Evolutionary conservation across 139 green algal species (phyloP).

Genomic region (Penium margaritaceum): DNA sequence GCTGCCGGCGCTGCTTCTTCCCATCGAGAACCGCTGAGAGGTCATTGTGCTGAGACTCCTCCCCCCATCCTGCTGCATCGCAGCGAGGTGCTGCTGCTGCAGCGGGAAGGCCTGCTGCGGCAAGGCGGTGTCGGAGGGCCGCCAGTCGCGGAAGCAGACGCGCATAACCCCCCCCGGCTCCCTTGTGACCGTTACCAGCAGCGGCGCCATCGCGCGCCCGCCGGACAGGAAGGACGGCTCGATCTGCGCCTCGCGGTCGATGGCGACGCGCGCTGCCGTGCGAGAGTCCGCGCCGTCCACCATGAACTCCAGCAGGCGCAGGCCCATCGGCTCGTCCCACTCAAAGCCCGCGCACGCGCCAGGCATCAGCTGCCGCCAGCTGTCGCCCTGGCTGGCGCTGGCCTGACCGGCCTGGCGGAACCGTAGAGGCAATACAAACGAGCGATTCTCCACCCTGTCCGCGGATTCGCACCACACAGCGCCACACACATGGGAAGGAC

Average conservation of each 20-base stretch:
- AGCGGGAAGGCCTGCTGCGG: not conserved
- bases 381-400: no score
- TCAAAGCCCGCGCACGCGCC: conserved; percentile 13
- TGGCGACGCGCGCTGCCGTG: not conserved
- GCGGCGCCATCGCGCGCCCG: conserved; percentile 8
- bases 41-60: no score
- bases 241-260: conserved; percentile 20
- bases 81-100: no score
- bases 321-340: conserved; percentile 23
- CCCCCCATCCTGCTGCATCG: no score
- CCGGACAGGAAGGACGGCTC: not conserved
- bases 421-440: conserved; percentile 18
- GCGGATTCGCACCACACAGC: conserved; percentile 8
- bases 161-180: conserved; percentile 13
- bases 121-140: conserved; percentile 1
- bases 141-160: conserved; percentile 24
- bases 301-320: conserved; percentile 37
- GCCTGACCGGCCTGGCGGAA: conserved; percentile 30
- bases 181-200: conserved; percentile 6
- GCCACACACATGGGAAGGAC: not conserved
- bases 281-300: conserved; percentile 28
- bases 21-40: no score
- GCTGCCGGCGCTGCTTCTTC: no score
- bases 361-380: conserved; percentile 24
- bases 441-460: conserved; percentile 42